Base-by-base conservation (phyloP, 2,329 filamentous ascomycete genomes). In the Calonectria hongkongensis region DNA sequence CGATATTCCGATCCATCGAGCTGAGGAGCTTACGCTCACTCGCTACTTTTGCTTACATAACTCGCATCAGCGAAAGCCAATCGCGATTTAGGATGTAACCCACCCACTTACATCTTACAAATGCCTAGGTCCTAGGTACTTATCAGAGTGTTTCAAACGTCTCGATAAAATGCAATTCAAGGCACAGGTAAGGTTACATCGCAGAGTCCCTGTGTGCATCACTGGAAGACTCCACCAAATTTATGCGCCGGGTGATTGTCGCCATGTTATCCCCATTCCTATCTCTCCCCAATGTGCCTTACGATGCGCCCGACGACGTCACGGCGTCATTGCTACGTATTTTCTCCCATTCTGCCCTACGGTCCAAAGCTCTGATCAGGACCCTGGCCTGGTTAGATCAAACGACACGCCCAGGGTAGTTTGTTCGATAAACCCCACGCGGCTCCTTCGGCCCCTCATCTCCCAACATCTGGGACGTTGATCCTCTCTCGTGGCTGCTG, bases 1-100 rank as follows among this genome's bases (percentile, higher is more conserved):
- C 16, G 62, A 75, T 79, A 66, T 68, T 79, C 77, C 79, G 78
- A 30, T 45, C 21, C 25, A 4, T 8, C 45, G 15, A 56, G 9
- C 30, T 39, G 54, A 39, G 36, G 30, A 58, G 21, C 39, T 33
- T 45, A 56, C 16, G 21, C 39, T 33, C 51, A 56, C 16, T 43
- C 8, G 25, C 5, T 28, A 30, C 28, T n/a, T 30, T 4, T 13
- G 75, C 71, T 79, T 78, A 78, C 72, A 72, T 79, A 78, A 79
- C 5, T n/a, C 54, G n/a, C 54, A 58, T 36, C 15, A 25, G n/a
- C 33, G 30, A 27, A n/a, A 21, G n/a, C 54, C 54, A 58, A 58
- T 58, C 6, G 54, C 16, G 21, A 16, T 43, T 18, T 12, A 16
- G 47, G 33, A 18, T n/a, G 33, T 28, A 36, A 58, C 18, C 16